These are phyloP conservation scores for Terfezia boudieri DNA, from an alignment of 495 filamentous ascomycete species.

Conservation along the genomic window DNA sequence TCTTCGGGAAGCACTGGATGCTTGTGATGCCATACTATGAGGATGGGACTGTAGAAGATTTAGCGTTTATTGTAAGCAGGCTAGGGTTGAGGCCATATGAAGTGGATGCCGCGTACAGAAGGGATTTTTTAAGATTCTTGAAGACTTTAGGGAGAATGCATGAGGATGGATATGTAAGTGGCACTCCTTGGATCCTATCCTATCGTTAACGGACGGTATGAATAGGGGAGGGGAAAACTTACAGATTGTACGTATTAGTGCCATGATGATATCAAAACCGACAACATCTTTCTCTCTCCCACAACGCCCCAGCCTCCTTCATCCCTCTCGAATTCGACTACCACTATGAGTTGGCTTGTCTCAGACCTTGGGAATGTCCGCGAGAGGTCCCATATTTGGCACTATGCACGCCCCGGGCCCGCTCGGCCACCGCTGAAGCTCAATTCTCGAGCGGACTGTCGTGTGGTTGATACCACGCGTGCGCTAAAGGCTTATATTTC, in stretches of 20 bases:
- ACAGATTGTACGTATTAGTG: conserved; percentile 1
- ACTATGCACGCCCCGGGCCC: neutral
- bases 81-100: neutral
- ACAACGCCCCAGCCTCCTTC: neutral
- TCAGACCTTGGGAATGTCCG: conserved; percentile 17
- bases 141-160: conserved; percentile 2
- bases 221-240: neutral
- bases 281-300: conserved; percentile 12
- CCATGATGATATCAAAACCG: conserved; percentile 18
- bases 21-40: conserved; percentile 4
- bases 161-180: conserved; percentile 1
- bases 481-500: conserved; percentile 3
- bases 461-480: neutral
- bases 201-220: neutral
- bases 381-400: conserved; percentile 8
- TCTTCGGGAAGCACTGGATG: neutral
- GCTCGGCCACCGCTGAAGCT: too few species aligned
- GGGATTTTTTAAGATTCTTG: neutral
- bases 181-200: too few species aligned
- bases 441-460: neutral
- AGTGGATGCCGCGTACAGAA: conserved; percentile 1
- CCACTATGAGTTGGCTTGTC: conserved; percentile 7
- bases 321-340: neutral
- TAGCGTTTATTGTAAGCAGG: neutral
- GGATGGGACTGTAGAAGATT: conserved; percentile 1